Base-by-base conservation (phyloP, 78 protist genomes). In the Speleostelium caveatum region DNA sequence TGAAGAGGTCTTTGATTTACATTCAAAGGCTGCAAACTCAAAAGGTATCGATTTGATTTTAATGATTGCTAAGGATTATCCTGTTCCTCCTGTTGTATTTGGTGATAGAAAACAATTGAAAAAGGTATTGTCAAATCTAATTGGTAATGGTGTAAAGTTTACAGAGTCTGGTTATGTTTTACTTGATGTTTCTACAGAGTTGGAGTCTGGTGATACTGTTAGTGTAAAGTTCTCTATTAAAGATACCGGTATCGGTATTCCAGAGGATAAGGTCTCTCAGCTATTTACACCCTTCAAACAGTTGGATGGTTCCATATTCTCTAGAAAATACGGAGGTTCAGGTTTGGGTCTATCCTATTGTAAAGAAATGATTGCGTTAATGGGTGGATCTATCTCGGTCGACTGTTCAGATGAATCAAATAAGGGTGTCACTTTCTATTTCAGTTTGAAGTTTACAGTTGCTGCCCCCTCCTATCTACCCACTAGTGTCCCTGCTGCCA, bases 231-330 rank as follows among this genome's bases (percentile, higher is more conserved):
- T 94, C 67, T 58, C 93, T 0, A 92, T 94, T 1, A 67, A 71
- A 60, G 96, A 94, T 56, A 89, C 94, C 28, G 96, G 96, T 42
- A 94, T 94, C 42, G 96, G 96, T 33, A 94, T 94, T 14, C 86
- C 86, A 4, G 86, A 73, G 10, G 80, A 63, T n/a, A 73, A 60
- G 21, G 26, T 58, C 24, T 55, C 68, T 8, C 78, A 86, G 39
- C 72, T 94, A 1, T 94, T 94, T 42, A 42, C 41, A n/a, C 92
- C 94, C 24, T 94, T 94, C 65, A 53, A 72, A 14, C 96, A 94
- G 33, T 61, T 89, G 5, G 97, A 95, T 72, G 94, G 86, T 28
- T 75, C 92, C 8, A 45, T 45, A 45, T 26, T 35, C 53, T 76
- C 93, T 8, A 41, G 95, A 49, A 86, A 75, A 45, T 69, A 94